Evolutionary conservation across 1,284 basidiomycete species (phyloP).

Genomic region (Baeospora myosura): DNA sequence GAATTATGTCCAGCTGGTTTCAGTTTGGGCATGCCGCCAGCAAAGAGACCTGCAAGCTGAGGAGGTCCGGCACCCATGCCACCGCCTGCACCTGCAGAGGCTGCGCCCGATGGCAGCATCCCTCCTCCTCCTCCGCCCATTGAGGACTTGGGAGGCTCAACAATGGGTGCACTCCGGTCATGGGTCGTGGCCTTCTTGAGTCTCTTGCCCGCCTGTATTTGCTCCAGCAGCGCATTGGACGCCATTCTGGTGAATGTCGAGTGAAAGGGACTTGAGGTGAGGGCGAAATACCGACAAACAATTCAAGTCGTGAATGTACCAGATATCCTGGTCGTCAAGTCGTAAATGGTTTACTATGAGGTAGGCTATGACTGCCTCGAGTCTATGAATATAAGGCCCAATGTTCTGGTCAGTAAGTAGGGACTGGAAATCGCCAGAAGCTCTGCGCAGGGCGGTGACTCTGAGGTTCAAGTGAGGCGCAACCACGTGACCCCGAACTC

Average conservation of each 20-base stretch:
- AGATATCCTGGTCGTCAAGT: no score
- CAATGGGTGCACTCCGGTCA: conserved; percentile 69
- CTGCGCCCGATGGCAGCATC: conserved; percentile 19
- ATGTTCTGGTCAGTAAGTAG: no score
- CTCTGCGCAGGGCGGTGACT: no score
- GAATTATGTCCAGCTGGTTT: conserved; percentile 65
- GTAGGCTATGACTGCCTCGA: no score
- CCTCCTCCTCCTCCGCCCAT: conserved; percentile 32
- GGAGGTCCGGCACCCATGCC: conserved; percentile 51
- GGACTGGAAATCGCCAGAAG: no score
- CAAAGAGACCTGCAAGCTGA: conserved; percentile 80
- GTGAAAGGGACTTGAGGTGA: neutral
- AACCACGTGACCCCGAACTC: no score
- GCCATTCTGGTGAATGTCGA: conserved; percentile 39
- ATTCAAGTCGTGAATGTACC: no score
- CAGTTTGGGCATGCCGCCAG: conserved; percentile 85
- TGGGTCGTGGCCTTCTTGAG: conserved; percentile 78
- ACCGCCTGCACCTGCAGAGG: conserved; percentile 18
- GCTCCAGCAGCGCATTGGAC: conserved; percentile 60
- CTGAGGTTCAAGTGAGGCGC: no score
- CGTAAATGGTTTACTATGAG: no score
- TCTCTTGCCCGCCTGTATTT: conserved; percentile 73
- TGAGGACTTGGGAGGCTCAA: conserved; percentile 47
- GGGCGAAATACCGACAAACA: no score
- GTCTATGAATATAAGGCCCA: no score